Conservation (phyloP, 1,284 basidiomycete species). For the Marasmius fiardii region DNA sequence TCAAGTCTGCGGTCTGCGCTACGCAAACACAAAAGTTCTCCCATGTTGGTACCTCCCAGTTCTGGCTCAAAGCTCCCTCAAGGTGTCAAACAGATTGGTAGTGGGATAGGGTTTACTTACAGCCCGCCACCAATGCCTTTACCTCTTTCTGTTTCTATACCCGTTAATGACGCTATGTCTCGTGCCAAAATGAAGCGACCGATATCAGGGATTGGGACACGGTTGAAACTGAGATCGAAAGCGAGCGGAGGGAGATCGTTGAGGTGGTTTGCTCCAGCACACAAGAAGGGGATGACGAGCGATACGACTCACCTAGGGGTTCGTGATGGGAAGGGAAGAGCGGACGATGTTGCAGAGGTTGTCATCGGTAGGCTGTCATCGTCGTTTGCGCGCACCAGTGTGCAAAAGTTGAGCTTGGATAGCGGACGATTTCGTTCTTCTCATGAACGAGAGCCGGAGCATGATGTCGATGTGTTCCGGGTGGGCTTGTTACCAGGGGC, state of each 20-base stretch:
- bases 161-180: background rate
- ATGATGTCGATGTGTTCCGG: background rate
- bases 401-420: background rate
- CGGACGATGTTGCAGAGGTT: background rate
- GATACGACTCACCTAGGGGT: background rate
- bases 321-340: background rate
- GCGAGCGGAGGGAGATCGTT: background rate
- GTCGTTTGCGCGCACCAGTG: background rate
- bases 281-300: background rate
- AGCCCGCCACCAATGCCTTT: constrained; percentile 22
- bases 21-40: background rate
- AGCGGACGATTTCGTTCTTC: constrained; percentile 1
- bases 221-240: background rate
- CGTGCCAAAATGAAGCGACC: background rate
- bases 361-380: background rate
- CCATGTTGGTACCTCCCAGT: constrained; percentile 1
- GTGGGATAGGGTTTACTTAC: constrained; percentile 53
- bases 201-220: background rate
- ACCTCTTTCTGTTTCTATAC: constrained; percentile 2
- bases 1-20: background rate
- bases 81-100: constrained; percentile 49
- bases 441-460: constrained; percentile 5
- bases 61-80: constrained; percentile 35
- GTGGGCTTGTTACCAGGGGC: background rate
- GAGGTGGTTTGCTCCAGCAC: background rate